Evolutionary conservation across 768 basidiomycete genomes (phyloP), one percentile per base, ranked within the genome.

Genomic region (Pholiota conissans): DNA sequence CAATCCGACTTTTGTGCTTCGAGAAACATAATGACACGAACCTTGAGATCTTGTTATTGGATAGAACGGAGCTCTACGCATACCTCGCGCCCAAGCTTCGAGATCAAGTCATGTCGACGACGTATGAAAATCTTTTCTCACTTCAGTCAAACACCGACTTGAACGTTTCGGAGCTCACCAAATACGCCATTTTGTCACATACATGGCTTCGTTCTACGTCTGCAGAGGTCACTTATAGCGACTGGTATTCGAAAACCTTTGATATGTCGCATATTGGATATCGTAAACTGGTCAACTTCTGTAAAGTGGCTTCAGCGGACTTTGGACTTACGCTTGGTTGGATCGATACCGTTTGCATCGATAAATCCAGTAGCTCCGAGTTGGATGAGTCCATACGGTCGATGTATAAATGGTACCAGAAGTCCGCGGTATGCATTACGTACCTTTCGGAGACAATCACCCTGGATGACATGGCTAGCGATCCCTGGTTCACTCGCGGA

Each of bases 401-500:
- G n/a, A n/a, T n/a, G n/a, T n/a, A n/a, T n/a, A n/a, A n/a, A n/a
- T n/a, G n/a, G n/a, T n/a, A 57, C 39, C 30, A 39, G 11, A 28
- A 35, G 1, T 20, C 56, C 10, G 26, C 16, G 5, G 10, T 51
- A 5, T 57, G 56, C 39, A 45, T 57, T 24, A 34, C 32, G 8
- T 51, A 57, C 20, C 56, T 57, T 45, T 37, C 49, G 0, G 49
- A 51, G 22, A 52, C 56, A n/a, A 51, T 40, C 2, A 6, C 26
- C 3, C 9, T 45, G 22, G 9, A 9, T 24, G 14, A 52, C 8
- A 52, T 52, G 35, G 35, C 20, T 16, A 6, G n/a, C n/a, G n/a
- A n/a, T n/a, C n/a, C n/a, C n/a, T n/a, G n/a, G n/a, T n/a, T n/a
- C n/a, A n/a, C n/a, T n/a, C n/a, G n/a, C n/a, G n/a, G n/a, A n/a